A percentile compares a stretch with the other conserved stretches of the same genome.
Evolutionary conservation across 352 stramenopile genomes (phyloP).

Genomic region (Phytophthora melonis): DNA sequence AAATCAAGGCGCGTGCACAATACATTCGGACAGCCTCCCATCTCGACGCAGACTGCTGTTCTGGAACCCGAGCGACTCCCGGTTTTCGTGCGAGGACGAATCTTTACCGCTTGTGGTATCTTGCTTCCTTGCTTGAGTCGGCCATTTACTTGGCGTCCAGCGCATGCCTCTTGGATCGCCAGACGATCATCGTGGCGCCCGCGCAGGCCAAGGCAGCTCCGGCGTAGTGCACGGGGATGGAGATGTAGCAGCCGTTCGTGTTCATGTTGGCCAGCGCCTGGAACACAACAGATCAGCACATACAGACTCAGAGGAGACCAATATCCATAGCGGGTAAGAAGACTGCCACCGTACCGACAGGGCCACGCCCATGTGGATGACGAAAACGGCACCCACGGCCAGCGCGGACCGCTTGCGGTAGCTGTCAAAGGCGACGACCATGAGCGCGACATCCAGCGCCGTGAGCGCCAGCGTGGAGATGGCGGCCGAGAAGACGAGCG

Average conservation of each 20-base stretch:
- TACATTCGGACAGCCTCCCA: neutral
- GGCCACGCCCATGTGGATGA: constrained; percentile 80
- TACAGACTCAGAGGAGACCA: neutral
- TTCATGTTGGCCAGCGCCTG: constrained; percentile 79
- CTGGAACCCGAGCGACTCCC: neutral
- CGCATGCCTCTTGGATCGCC: constrained; percentile 50
- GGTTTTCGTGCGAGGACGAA: neutral
- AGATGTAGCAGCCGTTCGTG: constrained; percentile 80
- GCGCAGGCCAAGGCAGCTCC: constrained; percentile 59
- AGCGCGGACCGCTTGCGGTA: constrained; percentile 73
- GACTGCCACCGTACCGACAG: constrained; percentile 61
- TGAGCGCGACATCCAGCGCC: constrained; percentile 80
- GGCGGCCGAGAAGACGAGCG: constrained; percentile 73
- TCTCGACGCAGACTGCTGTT: neutral
- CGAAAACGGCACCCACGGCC: constrained; percentile 58
- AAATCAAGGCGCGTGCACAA: constrained; percentile 4
- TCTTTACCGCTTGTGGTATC: neutral
- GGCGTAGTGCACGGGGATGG: constrained; percentile 80
- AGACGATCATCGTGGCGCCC: constrained; percentile 54
- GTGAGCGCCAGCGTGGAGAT: constrained; percentile 81
- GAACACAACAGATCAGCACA: constrained; percentile 14
- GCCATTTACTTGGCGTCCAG: constrained; percentile 37
- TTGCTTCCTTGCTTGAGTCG: neutral
- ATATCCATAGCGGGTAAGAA: neutral
- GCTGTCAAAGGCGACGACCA: constrained; percentile 85